Base-by-base conservation (phyloP, 176 grass and related monocot genomes). In the Cenchrus fungigraminus region DNA sequence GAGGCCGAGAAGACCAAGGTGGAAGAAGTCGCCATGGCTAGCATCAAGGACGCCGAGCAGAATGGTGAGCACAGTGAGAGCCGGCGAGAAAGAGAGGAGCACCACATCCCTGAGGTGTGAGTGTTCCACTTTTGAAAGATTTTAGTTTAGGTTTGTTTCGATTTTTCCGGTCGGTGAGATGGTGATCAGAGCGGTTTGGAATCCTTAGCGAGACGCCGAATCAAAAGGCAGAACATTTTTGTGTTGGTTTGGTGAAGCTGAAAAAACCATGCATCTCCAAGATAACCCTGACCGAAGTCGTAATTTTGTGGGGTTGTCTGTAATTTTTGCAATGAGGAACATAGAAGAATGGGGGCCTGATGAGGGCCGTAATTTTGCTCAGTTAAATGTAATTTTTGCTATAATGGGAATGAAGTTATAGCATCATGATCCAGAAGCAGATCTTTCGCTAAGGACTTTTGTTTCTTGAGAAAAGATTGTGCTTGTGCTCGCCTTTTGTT, bases 11-110 rank as follows among this genome's bases (percentile, higher is more conserved):
- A 87, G 62, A 84, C 86, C 68, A 81, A 79, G 85, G 67, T 76
- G 32, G 69, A 80, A 20, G 72, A 84, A 46, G 68, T 87, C 28
- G 71, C 83, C 50, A 83, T 82, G 79, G 65, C 83, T 3, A 85
- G 40, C 65, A 42, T 67, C 76, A 83, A 86, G 66, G 72, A 74
- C 1, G 55, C 71, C 32, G 75, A 42, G 19, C 84, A 54, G 29
- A 88, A 87, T 77, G 86, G 81, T 80, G 87, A 92, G 79, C 78
- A 71, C 78, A 92, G 92, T 52, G 81, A 81, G 69, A 87, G 84
- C 79, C 72, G 77, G 73, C 83, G 87, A 83, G 82, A 82, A 45
- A 57, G 76, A 15, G 86, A 77, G 68, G 90, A 79, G 4, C 79
- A 86, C 16, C 74, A 56, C 52, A 67, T 79, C 53, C 85, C 84